Percentiles rank a stretch among this genome's conserved stretches.
phyloP scores from a whole-genome alignment of 2,329 filamentous ascomycete species.

The Sporothrix phasma region DNA sequence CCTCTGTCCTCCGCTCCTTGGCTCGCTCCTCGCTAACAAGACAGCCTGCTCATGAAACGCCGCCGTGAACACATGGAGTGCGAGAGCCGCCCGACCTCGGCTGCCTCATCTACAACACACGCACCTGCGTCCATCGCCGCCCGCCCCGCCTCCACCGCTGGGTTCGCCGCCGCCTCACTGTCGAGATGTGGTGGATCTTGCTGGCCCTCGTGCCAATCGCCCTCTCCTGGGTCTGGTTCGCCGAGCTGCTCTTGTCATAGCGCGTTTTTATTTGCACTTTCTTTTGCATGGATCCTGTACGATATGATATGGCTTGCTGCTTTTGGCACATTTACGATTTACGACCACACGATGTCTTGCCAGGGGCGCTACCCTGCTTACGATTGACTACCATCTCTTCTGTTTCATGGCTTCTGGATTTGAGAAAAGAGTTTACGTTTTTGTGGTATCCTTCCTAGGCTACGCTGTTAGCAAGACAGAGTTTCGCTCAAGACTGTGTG shows the following conservation, averaged over 20 bases:
- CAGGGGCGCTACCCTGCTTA: not conserved
- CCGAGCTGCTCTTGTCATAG: constrained; percentile 16
- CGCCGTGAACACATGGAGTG: constrained; percentile 52
- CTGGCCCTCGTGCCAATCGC: constrained; percentile 33
- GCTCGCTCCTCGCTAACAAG: not conserved
- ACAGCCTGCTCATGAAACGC: constrained; percentile 47
- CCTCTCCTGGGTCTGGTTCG: constrained; percentile 31
- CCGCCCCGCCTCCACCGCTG: constrained; percentile 36
- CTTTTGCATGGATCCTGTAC: not conserved
- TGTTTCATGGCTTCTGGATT: not conserved
- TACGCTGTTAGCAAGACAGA: not conserved
- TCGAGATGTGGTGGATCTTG: constrained; percentile 41
- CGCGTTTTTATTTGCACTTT: not conserved
- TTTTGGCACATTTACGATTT: not conserved
- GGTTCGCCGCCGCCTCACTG: constrained; percentile 34
- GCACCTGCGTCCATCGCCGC: constrained; percentile 35
- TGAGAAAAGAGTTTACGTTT: not conserved
- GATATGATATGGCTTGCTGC: not conserved
- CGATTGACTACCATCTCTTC: not conserved
- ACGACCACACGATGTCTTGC: not conserved
- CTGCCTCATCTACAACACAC: constrained; percentile 44
- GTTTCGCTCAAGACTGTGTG: too few species aligned
- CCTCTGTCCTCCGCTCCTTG: not conserved
- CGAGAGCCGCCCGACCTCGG: constrained; percentile 47
- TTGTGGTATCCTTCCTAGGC: too few species aligned